Conservation (phyloP, 495 filamentous ascomycete genomes). For the Jackrogersella multiformis region DNA sequence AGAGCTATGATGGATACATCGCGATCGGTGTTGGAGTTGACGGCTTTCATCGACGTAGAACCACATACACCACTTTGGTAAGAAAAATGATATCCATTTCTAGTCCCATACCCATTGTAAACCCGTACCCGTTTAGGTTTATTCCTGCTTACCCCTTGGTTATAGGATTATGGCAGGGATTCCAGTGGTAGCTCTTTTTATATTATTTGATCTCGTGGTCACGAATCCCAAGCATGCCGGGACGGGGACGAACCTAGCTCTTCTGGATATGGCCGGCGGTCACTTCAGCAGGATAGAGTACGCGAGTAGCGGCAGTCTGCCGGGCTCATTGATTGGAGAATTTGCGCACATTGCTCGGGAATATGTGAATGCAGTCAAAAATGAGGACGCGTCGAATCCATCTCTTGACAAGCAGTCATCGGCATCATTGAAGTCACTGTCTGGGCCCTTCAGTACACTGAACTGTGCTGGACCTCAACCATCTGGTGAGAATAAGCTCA, state of each 20-base stretch:
- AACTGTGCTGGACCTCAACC: not conserved
- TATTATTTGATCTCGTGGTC: slow-evolving; percentile 55
- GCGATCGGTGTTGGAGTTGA: slow-evolving; percentile 47
- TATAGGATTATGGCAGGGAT: slow-evolving; percentile 35
- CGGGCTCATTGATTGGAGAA: slow-evolving; percentile 44
- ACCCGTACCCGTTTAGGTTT: not conserved
- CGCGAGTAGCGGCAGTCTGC: slow-evolving; percentile 46
- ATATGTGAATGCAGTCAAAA: slow-evolving; percentile 42
- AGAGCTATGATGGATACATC: slow-evolving; percentile 39
- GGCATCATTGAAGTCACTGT: slow-evolving; percentile 4
- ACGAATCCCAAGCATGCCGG: slow-evolving; percentile 52
- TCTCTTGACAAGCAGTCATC: slow-evolving; percentile 7
- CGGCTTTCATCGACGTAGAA: slow-evolving; percentile 47
- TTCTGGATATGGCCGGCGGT: slow-evolving; percentile 47
- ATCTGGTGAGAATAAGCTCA: not conserved
- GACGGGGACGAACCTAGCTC: slow-evolving; percentile 46
- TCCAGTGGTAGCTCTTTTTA: slow-evolving; percentile 50
- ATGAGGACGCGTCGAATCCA: slow-evolving; percentile 14
- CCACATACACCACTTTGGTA: slow-evolving; percentile 49
- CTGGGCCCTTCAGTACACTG: not conserved
- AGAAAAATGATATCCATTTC: not conserved
- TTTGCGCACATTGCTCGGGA: slow-evolving; percentile 49
- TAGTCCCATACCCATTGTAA: not conserved
- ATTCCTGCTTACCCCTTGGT: not conserved
- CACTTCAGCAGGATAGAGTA: slow-evolving; percentile 50